Evolutionary conservation across 2,329 filamentous ascomycete species (phyloP).

Genomic region (Cytospora schulzeri): DNA sequence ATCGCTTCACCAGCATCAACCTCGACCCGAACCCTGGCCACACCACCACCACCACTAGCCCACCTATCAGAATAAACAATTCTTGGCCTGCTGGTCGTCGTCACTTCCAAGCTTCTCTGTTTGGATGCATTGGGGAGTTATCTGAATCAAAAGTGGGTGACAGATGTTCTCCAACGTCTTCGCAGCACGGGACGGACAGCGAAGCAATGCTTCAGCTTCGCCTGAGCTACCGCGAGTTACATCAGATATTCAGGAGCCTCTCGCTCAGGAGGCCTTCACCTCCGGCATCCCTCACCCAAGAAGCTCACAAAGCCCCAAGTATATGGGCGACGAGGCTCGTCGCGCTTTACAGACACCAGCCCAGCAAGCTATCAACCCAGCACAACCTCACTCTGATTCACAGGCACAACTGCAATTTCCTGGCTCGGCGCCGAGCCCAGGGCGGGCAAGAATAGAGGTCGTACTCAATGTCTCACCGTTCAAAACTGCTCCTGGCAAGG

Average conservation of each 20-base stretch:
- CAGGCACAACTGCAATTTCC: neutral
- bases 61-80: neutral
- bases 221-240: slow-evolving; percentile 13
- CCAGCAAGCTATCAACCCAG: neutral
- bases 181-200: slow-evolving; percentile 4
- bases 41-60: too few relatives aligned
- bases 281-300: slow-evolving; percentile 4
- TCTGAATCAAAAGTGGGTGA: neutral
- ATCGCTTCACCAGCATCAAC: neutral
- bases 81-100: neutral
- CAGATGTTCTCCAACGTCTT: slow-evolving; percentile 10
- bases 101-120: neutral
- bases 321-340: slow-evolving; percentile 1
- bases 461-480: slow-evolving; percentile 20
- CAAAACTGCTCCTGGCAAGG: neutral
- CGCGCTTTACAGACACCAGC: neutral
- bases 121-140: neutral
- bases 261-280: neutral
- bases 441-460: slow-evolving; percentile 23
- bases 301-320: neutral
- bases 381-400: neutral
- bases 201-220: slow-evolving; percentile 8
- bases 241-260: slow-evolving; percentile 5
- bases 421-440: neutral
- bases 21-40: neutral